Conservation (phyloP, 495 filamentous ascomycete genomes). For the Cladorrhinum samala region DNA sequence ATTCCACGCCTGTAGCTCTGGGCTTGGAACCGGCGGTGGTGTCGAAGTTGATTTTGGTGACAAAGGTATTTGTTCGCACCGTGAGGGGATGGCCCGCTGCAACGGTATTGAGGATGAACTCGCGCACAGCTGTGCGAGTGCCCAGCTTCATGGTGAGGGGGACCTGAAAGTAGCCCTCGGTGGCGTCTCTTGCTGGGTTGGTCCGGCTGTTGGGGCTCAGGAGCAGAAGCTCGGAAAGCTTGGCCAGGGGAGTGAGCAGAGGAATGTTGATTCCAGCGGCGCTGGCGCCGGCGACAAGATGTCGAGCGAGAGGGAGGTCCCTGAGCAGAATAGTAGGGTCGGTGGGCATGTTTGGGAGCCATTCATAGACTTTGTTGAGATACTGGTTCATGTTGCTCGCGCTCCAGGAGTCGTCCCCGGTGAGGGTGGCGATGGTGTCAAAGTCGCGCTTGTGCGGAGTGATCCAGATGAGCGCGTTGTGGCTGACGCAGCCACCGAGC, state of each 20-base stretch:
- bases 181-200: slow-evolving; percentile 19
- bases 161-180: slow-evolving; percentile 43
- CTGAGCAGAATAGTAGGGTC: slow-evolving; percentile 42
- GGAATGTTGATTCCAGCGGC: slow-evolving; percentile 41
- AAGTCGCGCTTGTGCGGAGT: slow-evolving; percentile 40
- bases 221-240: background rate
- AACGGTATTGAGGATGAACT: slow-evolving; percentile 47
- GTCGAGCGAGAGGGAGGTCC: slow-evolving; percentile 47
- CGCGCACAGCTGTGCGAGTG: slow-evolving; percentile 45
- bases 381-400: slow-evolving; percentile 50
- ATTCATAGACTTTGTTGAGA: slow-evolving; percentile 33
- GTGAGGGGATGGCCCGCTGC: slow-evolving; percentile 41
- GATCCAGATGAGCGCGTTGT: slow-evolving; percentile 42
- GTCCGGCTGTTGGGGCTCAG: slow-evolving; percentile 47
- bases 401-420: slow-evolving; percentile 44
- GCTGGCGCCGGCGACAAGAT: slow-evolving; percentile 45
- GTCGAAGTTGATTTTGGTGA: slow-evolving; percentile 55
- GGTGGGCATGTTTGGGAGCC: slow-evolving; percentile 45
- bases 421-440: slow-evolving; percentile 39
- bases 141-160: slow-evolving; percentile 41
- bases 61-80: slow-evolving; percentile 51
- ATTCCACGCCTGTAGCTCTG: slow-evolving; percentile 56
- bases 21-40: slow-evolving; percentile 30
- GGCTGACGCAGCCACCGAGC: slow-evolving; percentile 45
- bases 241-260: slow-evolving; percentile 37